These are phyloP conservation scores for Periconia sp. DNA, from an alignment of 2,329 filamentous ascomycete genomes.

Conservation along the genomic window DNA sequence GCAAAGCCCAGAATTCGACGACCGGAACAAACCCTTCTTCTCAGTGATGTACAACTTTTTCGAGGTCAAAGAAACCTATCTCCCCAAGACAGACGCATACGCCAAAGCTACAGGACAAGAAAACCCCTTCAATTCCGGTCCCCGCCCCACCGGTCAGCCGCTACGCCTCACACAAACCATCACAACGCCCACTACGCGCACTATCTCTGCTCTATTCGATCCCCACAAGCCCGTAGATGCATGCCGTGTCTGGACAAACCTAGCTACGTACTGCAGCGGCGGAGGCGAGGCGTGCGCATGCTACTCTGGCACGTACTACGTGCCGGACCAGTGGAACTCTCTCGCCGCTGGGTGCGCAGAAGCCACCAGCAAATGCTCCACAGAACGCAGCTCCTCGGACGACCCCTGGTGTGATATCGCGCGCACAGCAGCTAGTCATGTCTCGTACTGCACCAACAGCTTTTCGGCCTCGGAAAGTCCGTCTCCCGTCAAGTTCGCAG, in stretches of 20 bases:
- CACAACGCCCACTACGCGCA: background rate
- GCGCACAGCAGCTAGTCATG: background rate
- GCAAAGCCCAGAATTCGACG: background rate
- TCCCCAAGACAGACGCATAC: background rate
- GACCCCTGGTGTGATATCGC: background rate
- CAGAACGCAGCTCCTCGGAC: background rate
- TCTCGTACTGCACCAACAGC: background rate
- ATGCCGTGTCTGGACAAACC: background rate
- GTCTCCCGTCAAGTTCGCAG: background rate
- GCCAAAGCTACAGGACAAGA: background rate
- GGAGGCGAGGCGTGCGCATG: constrained; percentile 2
- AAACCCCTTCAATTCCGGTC: background rate
- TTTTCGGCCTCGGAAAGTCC: background rate
- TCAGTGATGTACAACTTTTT: constrained; percentile 3
- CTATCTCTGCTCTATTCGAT: background rate
- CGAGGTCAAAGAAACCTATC: background rate
- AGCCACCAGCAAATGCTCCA: background rate
- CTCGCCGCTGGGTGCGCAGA: background rate
- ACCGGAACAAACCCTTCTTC: background rate
- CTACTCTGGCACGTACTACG: background rate
- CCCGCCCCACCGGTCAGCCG: background rate
- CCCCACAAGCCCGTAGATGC: background rate
- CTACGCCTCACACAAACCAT: background rate
- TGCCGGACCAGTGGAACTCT: constrained; percentile 4
- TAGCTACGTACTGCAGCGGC: background rate